phyloP scores from a whole-genome alignment of 106 monocot genomes.

The Allium fistulosum region DNA sequence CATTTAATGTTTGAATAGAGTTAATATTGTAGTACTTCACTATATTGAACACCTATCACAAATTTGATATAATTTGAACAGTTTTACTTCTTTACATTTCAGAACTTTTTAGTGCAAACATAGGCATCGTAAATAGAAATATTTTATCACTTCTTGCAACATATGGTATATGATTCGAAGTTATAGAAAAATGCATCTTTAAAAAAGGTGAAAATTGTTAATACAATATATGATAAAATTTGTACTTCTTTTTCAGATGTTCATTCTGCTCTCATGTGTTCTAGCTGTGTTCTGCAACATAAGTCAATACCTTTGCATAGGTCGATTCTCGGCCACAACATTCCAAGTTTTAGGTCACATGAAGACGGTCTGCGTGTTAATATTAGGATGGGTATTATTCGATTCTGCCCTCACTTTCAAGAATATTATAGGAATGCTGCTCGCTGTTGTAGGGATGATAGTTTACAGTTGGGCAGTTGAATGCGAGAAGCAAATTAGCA shows the following conservation, averaged over 20 bases:
- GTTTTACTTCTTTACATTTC: background rate
- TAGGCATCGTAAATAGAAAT: no score
- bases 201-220: no score
- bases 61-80: background rate
- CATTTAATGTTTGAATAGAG: no score
- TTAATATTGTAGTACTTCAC: no score
- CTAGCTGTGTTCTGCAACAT: constrained; percentile 45
- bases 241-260: constrained; percentile 21
- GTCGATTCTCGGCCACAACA: constrained; percentile 41
- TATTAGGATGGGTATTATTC: constrained; percentile 35
- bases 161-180: no score
- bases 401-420: constrained; percentile 46
- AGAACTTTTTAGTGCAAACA: no score
- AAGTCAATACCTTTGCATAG: constrained; percentile 48
- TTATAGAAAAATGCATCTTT: no score
- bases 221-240: background rate
- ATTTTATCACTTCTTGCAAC: no score
- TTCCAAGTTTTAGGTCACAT: constrained; percentile 57
- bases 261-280: constrained; percentile 44
- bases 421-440: constrained; percentile 31
- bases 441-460: constrained; percentile 38
- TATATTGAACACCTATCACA: no score
- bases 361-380: constrained; percentile 36
- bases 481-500: constrained; percentile 23
- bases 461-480: constrained; percentile 57